Conservation (phyloP, 2,329 filamentous ascomycete genomes). For the Herpotrichia juniperi region DNA sequence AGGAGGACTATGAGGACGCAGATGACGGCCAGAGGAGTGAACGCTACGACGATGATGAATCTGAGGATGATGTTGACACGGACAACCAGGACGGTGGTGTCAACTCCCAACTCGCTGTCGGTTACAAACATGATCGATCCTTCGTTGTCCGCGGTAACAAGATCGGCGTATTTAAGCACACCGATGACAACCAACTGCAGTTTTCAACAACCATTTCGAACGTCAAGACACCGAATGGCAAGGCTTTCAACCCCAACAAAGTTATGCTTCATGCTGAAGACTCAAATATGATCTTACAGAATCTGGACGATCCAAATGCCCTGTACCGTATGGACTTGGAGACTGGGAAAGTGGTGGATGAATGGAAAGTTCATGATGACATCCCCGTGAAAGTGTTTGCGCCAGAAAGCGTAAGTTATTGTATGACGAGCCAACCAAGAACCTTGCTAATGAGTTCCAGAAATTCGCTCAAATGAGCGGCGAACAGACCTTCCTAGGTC, state of each 20-base stretch:
- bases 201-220: slow-evolving; percentile 98
- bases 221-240: slow-evolving; percentile 83
- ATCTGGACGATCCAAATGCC: slow-evolving; percentile 80
- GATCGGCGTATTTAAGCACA: slow-evolving; percentile 99
- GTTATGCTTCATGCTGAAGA: slow-evolving; percentile 96
- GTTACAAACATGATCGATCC: slow-evolving; percentile 95
- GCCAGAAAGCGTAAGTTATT: slow-evolving; percentile 72
- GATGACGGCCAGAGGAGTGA: slow-evolving; percentile 73
- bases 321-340: slow-evolving; percentile 98
- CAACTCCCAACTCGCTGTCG: slow-evolving; percentile 93
- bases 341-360: slow-evolving; percentile 96
- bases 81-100: slow-evolving; percentile 77
- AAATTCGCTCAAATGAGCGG: slow-evolving; percentile 98
- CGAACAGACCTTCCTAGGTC: slow-evolving; percentile 92
- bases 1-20: slow-evolving; percentile 65
- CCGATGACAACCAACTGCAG: slow-evolving; percentile 86
- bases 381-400: slow-evolving; percentile 92
- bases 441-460: slow-evolving; percentile 46
- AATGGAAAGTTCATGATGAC: slow-evolving; percentile 98
- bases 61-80: slow-evolving; percentile 76
- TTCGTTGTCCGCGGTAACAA: slow-evolving; percentile 97
- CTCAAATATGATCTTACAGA: slow-evolving; percentile 87
- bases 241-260: slow-evolving; percentile 89
- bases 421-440: background rate
- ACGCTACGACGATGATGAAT: slow-evolving; percentile 76